Conservation (phyloP, 768 basidiomycete species). For the Cystobasidiopsis lactophilus region DNA sequence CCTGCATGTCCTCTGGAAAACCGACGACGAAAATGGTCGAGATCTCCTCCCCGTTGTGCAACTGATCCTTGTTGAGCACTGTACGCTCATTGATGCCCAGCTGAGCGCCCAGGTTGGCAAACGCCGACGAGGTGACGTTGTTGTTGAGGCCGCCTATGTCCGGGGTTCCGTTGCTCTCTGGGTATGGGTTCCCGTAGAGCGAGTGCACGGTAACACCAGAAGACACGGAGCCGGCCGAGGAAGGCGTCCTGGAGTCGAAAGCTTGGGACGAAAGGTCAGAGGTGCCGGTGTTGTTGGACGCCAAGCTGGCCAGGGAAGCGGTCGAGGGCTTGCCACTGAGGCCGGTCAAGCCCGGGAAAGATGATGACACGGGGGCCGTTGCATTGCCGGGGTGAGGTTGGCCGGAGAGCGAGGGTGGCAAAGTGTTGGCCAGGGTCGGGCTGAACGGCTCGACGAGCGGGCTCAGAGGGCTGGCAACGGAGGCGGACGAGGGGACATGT, state of each 20-base stretch:
- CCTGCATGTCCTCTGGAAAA: slow-evolving; percentile 98
- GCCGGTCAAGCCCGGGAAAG: too few species aligned
- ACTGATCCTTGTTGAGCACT: neutral
- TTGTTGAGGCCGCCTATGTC: neutral
- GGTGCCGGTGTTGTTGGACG: neutral
- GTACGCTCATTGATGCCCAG: neutral
- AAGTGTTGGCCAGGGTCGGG: neutral
- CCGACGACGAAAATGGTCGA: slow-evolving; percentile 60
- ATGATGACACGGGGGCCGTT: too few species aligned
- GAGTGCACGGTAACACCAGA: neutral
- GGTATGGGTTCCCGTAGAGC: neutral
- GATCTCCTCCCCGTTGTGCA: slow-evolving; percentile 12
- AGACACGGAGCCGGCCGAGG: too few species aligned
- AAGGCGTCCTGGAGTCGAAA: neutral
- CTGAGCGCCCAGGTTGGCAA: neutral
- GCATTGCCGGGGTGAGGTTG: neutral
- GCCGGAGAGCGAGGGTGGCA: neutral
- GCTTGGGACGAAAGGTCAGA: neutral
- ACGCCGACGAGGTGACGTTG: neutral
- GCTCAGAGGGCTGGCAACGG: slow-evolving; percentile 14
- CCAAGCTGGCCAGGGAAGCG: too few species aligned
- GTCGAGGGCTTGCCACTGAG: too few species aligned
- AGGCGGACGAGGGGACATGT: neutral
- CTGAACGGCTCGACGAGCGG: slow-evolving; percentile 20
- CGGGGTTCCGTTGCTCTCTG: neutral